Conservation (phyloP, 164 flowering plant genomes). For the Brasenia schreberi region DNA sequence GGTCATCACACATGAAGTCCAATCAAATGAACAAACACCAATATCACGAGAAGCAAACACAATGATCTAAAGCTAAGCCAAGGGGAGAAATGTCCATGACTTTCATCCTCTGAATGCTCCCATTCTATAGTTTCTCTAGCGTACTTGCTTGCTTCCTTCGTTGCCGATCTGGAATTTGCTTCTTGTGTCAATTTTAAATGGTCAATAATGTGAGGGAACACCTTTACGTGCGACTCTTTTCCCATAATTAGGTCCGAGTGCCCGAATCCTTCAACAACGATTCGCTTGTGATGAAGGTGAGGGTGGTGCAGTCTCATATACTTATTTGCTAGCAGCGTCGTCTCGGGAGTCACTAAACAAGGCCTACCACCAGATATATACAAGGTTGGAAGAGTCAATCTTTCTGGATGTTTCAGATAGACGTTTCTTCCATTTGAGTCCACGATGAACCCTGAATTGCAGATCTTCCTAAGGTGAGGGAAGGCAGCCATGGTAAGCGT, state of each 20-base stretch:
- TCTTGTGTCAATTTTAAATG: constrained; percentile 24
- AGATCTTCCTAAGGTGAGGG: constrained; percentile 45
- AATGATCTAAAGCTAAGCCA: too few relatives aligned
- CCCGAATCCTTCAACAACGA: constrained; percentile 46
- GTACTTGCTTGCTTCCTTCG: too few relatives aligned
- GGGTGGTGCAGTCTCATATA: constrained; percentile 62
- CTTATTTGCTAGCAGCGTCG: constrained; percentile 43
- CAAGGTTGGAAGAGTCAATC: constrained; percentile 41
- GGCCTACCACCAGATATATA: constrained; percentile 42
- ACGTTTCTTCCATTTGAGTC: constrained; percentile 27
- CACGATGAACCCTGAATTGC: constrained; percentile 36
- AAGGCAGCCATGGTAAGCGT: constrained; percentile 41
- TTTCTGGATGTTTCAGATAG: constrained; percentile 41
- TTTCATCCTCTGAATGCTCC: too few relatives aligned
- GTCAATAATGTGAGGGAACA: constrained; percentile 40
- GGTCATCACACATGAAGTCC: too few relatives aligned
- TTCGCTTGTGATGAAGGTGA: constrained; percentile 30
- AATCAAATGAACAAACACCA: too few relatives aligned
- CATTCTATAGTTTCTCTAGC: too few relatives aligned
- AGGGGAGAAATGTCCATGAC: too few relatives aligned
- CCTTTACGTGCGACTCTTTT: constrained; percentile 27
- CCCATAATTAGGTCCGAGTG: constrained; percentile 50
- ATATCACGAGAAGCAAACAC: too few relatives aligned
- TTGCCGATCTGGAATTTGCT: not conserved
- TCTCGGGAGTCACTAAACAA: constrained; percentile 36